Evolutionary conservation across 306 rosid genomes (phyloP), one percentile per base, ranked within the genome.

Genomic region (Vigna nakashimae): DNA sequence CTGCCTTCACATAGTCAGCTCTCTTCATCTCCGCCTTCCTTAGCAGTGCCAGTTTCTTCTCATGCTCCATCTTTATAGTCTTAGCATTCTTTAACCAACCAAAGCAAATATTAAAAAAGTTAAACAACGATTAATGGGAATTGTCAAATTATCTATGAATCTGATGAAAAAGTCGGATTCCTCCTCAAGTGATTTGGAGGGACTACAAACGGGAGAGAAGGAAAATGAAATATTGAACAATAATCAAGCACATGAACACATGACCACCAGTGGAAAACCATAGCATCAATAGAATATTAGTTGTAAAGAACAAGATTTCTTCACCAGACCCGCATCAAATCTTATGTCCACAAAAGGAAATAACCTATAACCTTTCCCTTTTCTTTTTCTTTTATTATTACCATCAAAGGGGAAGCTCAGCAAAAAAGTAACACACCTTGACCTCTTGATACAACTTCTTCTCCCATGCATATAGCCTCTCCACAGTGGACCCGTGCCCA

Each of bases 401-500:
- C 3, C 46, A 6, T 82, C 64, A 15, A 82, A 69, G 53, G 65
- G 53, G 69, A 66, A 72, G 66, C 16, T 32, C 9, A 10, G 56
- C 9, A 28, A 69, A 53, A 52, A n/a, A 74, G 79, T 26, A 40
- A 40, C 78, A 30, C 86, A 92, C 98, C 97, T 92, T 94, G 74
- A 90, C 98, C 73, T 94, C 98, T 73, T 89, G 92, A 82, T 76
- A 89, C 76, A 94, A 81, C 80, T 90, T 92, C 84, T 92, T 92
- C 84, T 94, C 98, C 98, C 98, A 92, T 56, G 97, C 97, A 73
- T 94, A 92, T 43, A 92, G 80, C 82, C 93, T 94, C 90, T 90
- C 97, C 82, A 94, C 83, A 12, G 95, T 92, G 1, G 97, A 94
- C 51, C 88, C 83, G 69, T 94, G 98, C 65, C 96, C 84, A 56